Percentiles rank a stretch among this genome's conserved stretches.
Conservation (phyloP, 768 basidiomycete species). For the Rubroboletus satanas region DNA sequence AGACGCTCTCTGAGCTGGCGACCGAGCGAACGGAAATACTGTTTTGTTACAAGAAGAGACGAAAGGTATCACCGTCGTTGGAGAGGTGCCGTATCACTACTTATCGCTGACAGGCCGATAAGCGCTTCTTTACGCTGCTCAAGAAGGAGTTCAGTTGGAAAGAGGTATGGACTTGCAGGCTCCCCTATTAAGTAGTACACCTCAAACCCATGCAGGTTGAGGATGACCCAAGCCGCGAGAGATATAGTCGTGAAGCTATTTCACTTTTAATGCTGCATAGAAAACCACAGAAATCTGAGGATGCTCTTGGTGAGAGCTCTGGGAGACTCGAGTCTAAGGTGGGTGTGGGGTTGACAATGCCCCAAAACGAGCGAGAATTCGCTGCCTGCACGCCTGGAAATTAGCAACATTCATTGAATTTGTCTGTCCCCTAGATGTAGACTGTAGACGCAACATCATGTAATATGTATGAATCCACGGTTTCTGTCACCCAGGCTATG, state of each 20-base stretch:
- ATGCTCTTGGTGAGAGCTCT: background rate
- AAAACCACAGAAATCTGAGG: conserved; percentile 6
- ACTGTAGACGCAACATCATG: conserved; percentile 2
- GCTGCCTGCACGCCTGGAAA: background rate
- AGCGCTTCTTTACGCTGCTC: conserved; percentile 76
- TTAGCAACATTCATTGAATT: background rate
- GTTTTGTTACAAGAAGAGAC: conserved; percentile 91
- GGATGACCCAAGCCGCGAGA: conserved; percentile 57
- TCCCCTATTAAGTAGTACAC: background rate
- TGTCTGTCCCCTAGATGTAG: conserved; percentile 8
- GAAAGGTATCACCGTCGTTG: conserved; percentile 56
- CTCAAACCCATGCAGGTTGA: conserved; percentile 40
- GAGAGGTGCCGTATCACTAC: background rate
- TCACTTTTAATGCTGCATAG: conserved; percentile 46
- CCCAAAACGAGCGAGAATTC: background rate
- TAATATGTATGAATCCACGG: background rate
- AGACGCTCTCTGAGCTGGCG: conserved; percentile 68
- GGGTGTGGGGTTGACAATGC: background rate
- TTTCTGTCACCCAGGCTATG: conserved; percentile 9
- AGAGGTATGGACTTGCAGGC: conserved; percentile 40
- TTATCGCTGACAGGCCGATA: conserved; percentile 63
- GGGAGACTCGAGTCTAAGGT: background rate
- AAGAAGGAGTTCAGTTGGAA: conserved; percentile 75
- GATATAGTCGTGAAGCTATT: conserved; percentile 64
- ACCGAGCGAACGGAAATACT: conserved; percentile 60